Conservation (phyloP, 2,329 filamentous ascomycete genomes). For the Sporothrix protearum region DNA sequence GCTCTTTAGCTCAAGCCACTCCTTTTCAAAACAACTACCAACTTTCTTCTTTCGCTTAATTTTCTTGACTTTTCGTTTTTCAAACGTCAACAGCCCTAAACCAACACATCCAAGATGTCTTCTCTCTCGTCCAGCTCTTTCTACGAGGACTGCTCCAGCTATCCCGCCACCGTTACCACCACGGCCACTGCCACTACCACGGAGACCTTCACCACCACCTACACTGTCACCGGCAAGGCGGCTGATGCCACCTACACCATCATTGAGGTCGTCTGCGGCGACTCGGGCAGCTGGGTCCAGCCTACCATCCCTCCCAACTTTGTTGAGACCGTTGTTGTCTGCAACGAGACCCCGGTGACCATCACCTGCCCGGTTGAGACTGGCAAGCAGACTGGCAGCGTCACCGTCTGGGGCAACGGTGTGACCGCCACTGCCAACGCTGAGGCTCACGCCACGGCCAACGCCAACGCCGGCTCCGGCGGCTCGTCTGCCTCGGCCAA, state of each 20-base stretch:
- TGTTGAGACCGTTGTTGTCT: slow-evolving; percentile 28
- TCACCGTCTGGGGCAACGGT: slow-evolving; percentile 25
- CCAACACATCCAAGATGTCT: slow-evolving; percentile 11
- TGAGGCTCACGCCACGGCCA: slow-evolving; percentile 12
- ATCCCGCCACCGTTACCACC: not conserved
- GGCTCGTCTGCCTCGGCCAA: slow-evolving; percentile 1
- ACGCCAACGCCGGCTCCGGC: not conserved
- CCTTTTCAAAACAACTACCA: not conserved
- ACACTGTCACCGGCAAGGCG: slow-evolving; percentile 38
- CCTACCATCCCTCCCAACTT: slow-evolving; percentile 30
- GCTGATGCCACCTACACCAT: slow-evolving; percentile 44
- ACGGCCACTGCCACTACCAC: slow-evolving; percentile 30
- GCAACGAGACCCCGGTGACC: slow-evolving; percentile 20
- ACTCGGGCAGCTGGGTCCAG: slow-evolving; percentile 43
- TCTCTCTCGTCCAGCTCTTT: slow-evolving; percentile 16
- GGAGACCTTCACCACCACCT: slow-evolving; percentile 38
- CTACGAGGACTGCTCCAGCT: slow-evolving; percentile 8
- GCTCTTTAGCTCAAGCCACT: slow-evolving; percentile 13
- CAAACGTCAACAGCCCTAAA: not conserved
- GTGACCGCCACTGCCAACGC: slow-evolving; percentile 26
- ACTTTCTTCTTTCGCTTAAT: slow-evolving; percentile 3
- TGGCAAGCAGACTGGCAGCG: slow-evolving; percentile 17
- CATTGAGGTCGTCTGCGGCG: slow-evolving; percentile 40
- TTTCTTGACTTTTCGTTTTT: not conserved
- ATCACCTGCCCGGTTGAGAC: slow-evolving; percentile 27